These are phyloP conservation scores for Gossypium bickii DNA, from an alignment of 345 rosid species.

Conservation along the genomic window DNA sequence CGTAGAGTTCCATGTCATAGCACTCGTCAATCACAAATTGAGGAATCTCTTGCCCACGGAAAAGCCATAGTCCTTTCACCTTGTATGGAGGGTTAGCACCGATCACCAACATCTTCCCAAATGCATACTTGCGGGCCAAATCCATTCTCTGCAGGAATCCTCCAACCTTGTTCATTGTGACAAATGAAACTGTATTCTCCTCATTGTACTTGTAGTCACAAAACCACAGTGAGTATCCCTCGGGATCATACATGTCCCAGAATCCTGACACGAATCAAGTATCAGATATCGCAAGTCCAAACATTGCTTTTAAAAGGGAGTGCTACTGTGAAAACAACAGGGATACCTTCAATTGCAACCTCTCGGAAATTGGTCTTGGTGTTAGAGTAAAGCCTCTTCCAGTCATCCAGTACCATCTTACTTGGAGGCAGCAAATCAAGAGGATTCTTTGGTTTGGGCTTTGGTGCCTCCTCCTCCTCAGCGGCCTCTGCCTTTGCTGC, in stretches of 20 bases:
- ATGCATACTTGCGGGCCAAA: conserved; percentile 86
- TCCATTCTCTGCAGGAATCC: conserved; percentile 99
- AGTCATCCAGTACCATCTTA: not conserved
- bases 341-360: not conserved
- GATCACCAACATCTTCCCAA: conserved; percentile 92
- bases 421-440: conserved; percentile 7
- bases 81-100: conserved; percentile 80
- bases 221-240: conserved; percentile 98
- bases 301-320: not conserved
- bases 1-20: conserved; percentile 95
- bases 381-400: not conserved
- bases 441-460: conserved; percentile 4
- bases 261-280: conserved; percentile 45
- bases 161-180: conserved; percentile 87
- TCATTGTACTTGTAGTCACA: conserved; percentile 97
- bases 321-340: too few species aligned
- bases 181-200: conserved; percentile 85
- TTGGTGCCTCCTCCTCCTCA: not conserved
- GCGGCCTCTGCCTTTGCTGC: not conserved
- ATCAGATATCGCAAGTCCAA: not conserved
- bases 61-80: conserved; percentile 94
- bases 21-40: conserved; percentile 83
- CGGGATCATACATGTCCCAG: conserved; percentile 99
- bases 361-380: conserved; percentile 1
- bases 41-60: conserved; percentile 89